phyloP scores from a whole-genome alignment of 1,139 yeast species.

The Taphrina communis region DNA sequence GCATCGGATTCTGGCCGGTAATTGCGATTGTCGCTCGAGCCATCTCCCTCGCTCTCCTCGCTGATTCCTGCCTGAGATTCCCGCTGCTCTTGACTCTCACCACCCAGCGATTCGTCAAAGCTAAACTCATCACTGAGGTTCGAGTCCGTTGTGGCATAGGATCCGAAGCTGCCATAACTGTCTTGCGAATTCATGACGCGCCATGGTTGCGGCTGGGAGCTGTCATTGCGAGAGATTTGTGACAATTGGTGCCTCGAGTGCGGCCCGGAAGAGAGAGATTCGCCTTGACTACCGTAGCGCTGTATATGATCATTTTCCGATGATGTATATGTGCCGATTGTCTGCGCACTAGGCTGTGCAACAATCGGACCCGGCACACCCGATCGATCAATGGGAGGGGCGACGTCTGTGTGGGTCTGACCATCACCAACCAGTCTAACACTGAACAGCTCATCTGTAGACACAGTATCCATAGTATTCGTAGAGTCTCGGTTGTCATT shows the following conservation, averaged over 20 bases:
- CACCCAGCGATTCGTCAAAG: constrained; percentile 33
- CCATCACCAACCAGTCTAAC: constrained; percentile 28
- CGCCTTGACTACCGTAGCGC: constrained; percentile 36
- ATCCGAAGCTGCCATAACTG: constrained; percentile 34
- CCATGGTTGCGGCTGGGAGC: constrained; percentile 38
- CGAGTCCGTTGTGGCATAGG: constrained; percentile 37
- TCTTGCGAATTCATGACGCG: constrained; percentile 32
- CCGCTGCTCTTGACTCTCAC: constrained; percentile 9
- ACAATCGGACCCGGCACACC: not conserved
- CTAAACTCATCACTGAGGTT: constrained; percentile 34
- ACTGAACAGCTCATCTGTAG: constrained; percentile 41
- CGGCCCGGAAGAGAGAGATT: constrained; percentile 29
- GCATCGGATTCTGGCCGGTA: constrained; percentile 24
- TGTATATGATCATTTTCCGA: constrained; percentile 35
- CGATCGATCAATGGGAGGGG: constrained; percentile 23
- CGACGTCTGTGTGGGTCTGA: constrained; percentile 4
- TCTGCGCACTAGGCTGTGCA: constrained; percentile 33
- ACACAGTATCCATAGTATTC: constrained; percentile 33
- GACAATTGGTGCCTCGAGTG: constrained; percentile 18
- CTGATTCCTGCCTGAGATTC: constrained; percentile 1
- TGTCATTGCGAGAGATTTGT: constrained; percentile 19
- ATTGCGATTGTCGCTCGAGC: not conserved
- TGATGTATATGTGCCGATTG: constrained; percentile 36
- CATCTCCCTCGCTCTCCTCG: not conserved
- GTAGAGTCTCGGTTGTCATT: constrained; percentile 7